Base-by-base conservation (phyloP, 1,284 basidiomycete genomes). In the Sanguinoderma infundibulare region DNA sequence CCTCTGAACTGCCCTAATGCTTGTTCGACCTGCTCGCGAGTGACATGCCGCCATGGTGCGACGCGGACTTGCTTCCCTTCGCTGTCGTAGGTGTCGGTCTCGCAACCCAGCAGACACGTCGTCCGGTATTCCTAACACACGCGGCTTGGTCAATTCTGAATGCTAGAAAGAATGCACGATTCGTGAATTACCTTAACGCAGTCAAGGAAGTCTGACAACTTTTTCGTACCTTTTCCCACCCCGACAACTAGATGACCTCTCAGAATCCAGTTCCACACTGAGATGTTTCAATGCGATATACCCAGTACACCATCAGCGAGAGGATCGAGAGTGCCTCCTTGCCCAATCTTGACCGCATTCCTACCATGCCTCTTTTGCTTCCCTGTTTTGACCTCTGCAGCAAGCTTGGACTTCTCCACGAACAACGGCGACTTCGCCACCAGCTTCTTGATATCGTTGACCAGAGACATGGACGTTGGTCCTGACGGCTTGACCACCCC, bases 281-380 rank as follows among this genome's bases (percentile, higher is more conserved):
- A 9, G 14, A 14, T 17, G 17, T 15, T 24, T 35, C 20, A 24
- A 22, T 15, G 5, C 3, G 20, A 32, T 38, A 60, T 73, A 92
- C 92, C 91, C 64, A 95, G 79, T 22, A 97, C 95, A 50, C 95
- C 95, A 73, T 95, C 92, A n/a, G 98, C 98, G 20, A 99, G 83
- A 12, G 98, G 98, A 79, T 99, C 98, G 49, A 99, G 80, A 3
- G 98, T 99, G 17, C 96, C 96, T 49, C 95, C 95, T 76, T 96
- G 94, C 1, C 95, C 95, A 50, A 96, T 84, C 76, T 97, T 97
- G 55, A 95, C 75, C 24, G 69, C 68, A 2, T 72, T 81, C 47
- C 78, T 77, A 26, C 75, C 78, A 57, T 75, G 77, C 63, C 77
- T 83, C 54, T 74, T 77, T 58, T 70, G 74, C 59, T 77, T 74